Base-by-base conservation (phyloP, 1,139 yeast genomes). In the Hyphopichia buzzinii region DNA sequence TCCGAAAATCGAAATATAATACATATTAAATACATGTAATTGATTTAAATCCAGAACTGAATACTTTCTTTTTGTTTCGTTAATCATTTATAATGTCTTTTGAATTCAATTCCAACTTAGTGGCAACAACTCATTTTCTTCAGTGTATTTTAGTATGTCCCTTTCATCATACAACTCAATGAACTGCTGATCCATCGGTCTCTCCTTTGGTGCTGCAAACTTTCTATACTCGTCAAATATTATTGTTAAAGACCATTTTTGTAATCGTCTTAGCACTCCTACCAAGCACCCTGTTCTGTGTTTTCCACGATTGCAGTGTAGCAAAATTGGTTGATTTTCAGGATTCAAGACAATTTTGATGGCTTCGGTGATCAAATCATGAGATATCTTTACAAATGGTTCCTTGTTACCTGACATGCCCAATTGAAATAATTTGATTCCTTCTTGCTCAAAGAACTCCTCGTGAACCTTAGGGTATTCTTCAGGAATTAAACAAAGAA, bases 341-440 rank as follows among this genome's bases (percentile, higher is more conserved):
- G 96, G 96, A 50, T 92, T 72, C 12, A 89, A 60, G 11, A 89
- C 88, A 19, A 89, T 81, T 50, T 84, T 81, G 42, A 90, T 67
- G 0, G 97, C 97, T 42, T 79, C 78, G 0, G 94, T 84, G 32
- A 92, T 79, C 31, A 85, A 67, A 28, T 80, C 83, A 21, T 85
- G 81, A 29, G 94, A 83, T 37, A 92, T 77, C 48, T 85, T 84
- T 26, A 87, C 96, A 67, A 88, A 88, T 12, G 96, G 96, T 57
- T 89, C 97, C 56, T 92, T 92, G 57, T 92, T 92, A 5, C 98
- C 98, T 17, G 95, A 83, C 81, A 92, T 79, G 3, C 97, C 97
- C 30, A 90, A 79, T 58, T 89, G 97, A 52, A 83, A 87, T 31
- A 90, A 67, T 47, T 74, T 63, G 35, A 92, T 88, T 17, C 72